Evolutionary conservation across 78 protist species (phyloP).

Genomic region (Polysphondylium violaceum): DNA sequence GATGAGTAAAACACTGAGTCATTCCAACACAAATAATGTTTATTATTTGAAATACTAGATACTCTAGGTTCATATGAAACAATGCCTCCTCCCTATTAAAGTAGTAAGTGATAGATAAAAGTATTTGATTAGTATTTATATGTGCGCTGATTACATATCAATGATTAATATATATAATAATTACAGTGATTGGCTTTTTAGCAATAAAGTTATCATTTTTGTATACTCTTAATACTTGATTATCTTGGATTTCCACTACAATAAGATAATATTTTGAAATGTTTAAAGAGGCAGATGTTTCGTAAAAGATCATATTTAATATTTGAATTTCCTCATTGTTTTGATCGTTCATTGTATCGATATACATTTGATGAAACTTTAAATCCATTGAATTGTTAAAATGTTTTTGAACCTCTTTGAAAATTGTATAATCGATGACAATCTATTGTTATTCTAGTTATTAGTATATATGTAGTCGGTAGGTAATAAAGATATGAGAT

Average conservation of each 20-base stretch:
- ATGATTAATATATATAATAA: no score
- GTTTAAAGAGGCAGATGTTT: neutral
- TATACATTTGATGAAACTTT: neutral
- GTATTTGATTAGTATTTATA: no score
- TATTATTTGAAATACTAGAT: neutral
- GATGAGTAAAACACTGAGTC: neutral
- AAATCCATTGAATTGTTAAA: neutral
- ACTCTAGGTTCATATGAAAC: neutral
- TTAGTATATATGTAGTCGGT: neutral
- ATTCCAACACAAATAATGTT: constrained; percentile 7
- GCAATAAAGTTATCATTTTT: neutral
- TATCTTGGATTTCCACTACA: constrained; percentile 20
- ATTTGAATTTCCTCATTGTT: constrained; percentile 13
- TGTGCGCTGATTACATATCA: no score
- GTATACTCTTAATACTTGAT: neutral
- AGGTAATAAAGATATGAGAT: neutral
- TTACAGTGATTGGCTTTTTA: neutral
- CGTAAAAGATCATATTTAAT: constrained; percentile 2
- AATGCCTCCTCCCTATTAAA: neutral
- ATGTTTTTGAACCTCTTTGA: constrained; percentile 26
- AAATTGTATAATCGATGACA: constrained; percentile 8
- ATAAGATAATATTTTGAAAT: constrained; percentile 1
- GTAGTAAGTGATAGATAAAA: neutral
- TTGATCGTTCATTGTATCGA: neutral
- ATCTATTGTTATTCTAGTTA: neutral